Evolutionary conservation across 129 eudicot species (phyloP), one percentile per base, ranked within the genome.

Genomic region (Flaveria bidentis): DNA sequence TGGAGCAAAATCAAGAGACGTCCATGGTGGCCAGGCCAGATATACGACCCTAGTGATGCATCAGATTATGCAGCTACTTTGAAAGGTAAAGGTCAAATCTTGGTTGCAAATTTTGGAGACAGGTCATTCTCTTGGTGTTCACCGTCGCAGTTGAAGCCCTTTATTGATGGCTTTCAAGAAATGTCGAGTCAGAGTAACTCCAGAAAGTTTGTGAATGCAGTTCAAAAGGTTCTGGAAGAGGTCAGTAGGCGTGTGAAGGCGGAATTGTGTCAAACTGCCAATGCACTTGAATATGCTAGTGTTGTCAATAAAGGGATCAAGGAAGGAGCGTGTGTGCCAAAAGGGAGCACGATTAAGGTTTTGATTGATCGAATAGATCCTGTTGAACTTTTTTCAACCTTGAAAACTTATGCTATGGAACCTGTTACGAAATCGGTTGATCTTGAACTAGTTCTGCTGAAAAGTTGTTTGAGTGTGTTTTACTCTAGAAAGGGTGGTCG

Each of bases 1-100:
- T 93, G 98, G 98, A 97, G 91, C 4, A 93, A 93, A 82, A 84
- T 91, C 17, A 91, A 78, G 82, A 82, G 79, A 81, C 84, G 85
- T 53, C 91, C 96, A 6, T 91, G 96, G 97, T 91, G 97, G 98
- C 98, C 98, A 4, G 98, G 98, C 1, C 92, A 82, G 73, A 81
- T 93, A 39, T 87, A 84, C 47, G 80, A 87, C 65, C 81, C 91
- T 9, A 70, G 73, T 0, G 86, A 84, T 81, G 97, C 97, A 1
- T 93, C 98, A 0, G 91, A 87, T 3, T 78, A 70, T 76, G 98
- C 98, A 1, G 17, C 30, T 13, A 72, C 62, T 69, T 73, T 61
- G 9, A 87, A 74, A 61, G 71, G 55, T 23, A 82, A 85, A 76
- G 87, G 81, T 51, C 78, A 77, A 18, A 57, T 85, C 16, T 83